Evolutionary conservation across 768 basidiomycete species (phyloP).

Genomic region (Boletus rex-veris): DNA sequence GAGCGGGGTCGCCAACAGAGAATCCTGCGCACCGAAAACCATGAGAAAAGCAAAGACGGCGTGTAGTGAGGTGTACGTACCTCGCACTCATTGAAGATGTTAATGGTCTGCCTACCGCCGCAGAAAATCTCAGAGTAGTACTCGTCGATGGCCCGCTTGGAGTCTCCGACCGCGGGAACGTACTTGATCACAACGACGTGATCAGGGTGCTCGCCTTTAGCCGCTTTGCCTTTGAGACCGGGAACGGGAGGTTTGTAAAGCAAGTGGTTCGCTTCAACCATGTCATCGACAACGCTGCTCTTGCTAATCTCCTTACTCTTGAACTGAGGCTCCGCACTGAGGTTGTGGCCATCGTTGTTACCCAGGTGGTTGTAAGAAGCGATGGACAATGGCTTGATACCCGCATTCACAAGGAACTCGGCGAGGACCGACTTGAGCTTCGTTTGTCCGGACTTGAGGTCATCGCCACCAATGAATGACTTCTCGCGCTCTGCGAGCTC

Average conservation of each 20-base stretch:
- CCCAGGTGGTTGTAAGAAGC: slow-evolving; percentile 99
- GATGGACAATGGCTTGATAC: slow-evolving; percentile 96
- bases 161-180: slow-evolving; percentile 93
- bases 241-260: slow-evolving; percentile 80
- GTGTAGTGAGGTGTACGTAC: slow-evolving; percentile 34
- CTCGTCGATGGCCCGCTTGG: slow-evolving; percentile 98
- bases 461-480: slow-evolving; percentile 96
- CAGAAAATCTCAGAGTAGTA: slow-evolving; percentile 99
- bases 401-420: slow-evolving; percentile 98
- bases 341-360: slow-evolving; percentile 94
- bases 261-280: slow-evolving; percentile 88
- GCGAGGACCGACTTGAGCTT: slow-evolving; percentile 96
- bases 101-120: slow-evolving; percentile 90
- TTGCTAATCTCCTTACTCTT: slow-evolving; percentile 98
- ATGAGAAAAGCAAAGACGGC: background rate
- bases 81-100: slow-evolving; percentile 98
- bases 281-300: slow-evolving; percentile 95
- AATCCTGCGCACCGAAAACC: slow-evolving; percentile 54
- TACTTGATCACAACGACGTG: slow-evolving; percentile 98
- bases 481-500: slow-evolving; percentile 84
- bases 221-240: slow-evolving; percentile 49
- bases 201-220: slow-evolving; percentile 96
- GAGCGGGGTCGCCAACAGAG: slow-evolving; percentile 90
- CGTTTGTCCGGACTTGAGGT: slow-evolving; percentile 97
- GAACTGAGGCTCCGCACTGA: slow-evolving; percentile 90